Evolutionary conservation across 2,329 filamentous ascomycete genomes (phyloP), one percentile per base, ranked within the genome.

Genomic region (Iodosphaeria phyllophila): DNA sequence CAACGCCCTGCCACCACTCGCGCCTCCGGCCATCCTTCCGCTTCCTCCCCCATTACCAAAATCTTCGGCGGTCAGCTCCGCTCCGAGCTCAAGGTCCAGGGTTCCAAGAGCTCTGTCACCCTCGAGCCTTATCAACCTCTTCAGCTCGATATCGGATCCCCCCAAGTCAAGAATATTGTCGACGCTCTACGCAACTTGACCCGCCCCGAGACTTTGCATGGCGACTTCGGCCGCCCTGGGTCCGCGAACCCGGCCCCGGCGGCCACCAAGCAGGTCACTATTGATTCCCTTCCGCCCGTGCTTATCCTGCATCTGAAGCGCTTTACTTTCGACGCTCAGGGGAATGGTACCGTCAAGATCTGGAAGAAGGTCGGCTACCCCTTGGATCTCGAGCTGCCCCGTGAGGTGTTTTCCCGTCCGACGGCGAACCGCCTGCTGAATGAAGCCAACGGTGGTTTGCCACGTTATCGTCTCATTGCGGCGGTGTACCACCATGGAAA

Each of bases 351-450:
- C 1, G 76, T 92, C 41, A 98, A 98, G 59, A 92, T 95, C 34
- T 93, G 86, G 80, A 98, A 95, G 58, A 92, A 86, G 55, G 64
- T 98, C 30, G 86, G 83, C 12, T 98, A 98, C 42, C 89, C 89
- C 0, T 58, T 98, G 15, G 84, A 95, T 41, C 61, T 98, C 25
- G 86, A 95, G 45, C 82, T 98, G 33, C 89, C 89, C 1, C 76
- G 74, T 29, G 86, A 95, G 43, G 76, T 82, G 7, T 76, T 98
- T 41, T 75, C 83, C 8, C 70, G 74, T 16, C 67, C 75, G 40
- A 76, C 73, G 45, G 69, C 76, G 26, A 71, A 70, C 35, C 61
- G 62, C 22, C 56, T 78, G 33, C 57, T 64, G 14, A 57, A 67
- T 10, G 70, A 74, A 34, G 72, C 74, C 21, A 46, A 48, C n/a